These are phyloP conservation scores for Raphidocelis subcapitata DNA, from an alignment of 139 green algal species.

Conservation along the genomic window DNA sequence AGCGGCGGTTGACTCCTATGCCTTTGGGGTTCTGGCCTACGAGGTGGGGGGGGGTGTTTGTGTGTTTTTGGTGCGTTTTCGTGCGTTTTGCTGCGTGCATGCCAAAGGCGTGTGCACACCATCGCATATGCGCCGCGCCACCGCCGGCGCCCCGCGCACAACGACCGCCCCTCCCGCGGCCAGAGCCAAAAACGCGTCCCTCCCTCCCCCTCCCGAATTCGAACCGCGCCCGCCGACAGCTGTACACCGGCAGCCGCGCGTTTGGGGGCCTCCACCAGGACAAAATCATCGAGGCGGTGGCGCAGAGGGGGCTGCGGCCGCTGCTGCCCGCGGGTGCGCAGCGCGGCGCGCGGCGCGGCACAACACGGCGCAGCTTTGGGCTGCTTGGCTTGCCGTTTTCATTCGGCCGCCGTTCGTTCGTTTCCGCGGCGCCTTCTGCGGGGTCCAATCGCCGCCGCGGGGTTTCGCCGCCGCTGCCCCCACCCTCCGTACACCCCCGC, in stretches of 20 bases:
- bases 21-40: conserved; percentile 32
- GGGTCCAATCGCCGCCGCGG: not conserved
- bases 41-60: not conserved
- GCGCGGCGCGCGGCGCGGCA: no score
- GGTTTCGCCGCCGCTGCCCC: not conserved
- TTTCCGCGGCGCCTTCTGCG: not conserved
- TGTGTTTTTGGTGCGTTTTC: not conserved
- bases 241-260: conserved; percentile 61
- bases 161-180: no score
- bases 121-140: no score
- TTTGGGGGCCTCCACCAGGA: conserved; percentile 52
- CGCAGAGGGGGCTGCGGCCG: not conserved
- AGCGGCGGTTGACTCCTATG: conserved; percentile 59
- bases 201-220: not conserved
- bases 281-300: conserved; percentile 50
- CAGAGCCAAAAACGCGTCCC: not conserved
- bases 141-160: no score
- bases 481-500: not conserved
- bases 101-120: not conserved
- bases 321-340: not conserved
- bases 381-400: no score
- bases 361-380: no score
- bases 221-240: conserved; percentile 54
- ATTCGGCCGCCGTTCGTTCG: not conserved
- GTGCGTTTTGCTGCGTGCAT: not conserved